A percentile compares a stretch with the other conserved stretches of the same genome.
These are phyloP conservation scores for Flagelloscypha sp. DNA, from an alignment of 768 basidiomycete genomes.

Conservation along the genomic window DNA sequence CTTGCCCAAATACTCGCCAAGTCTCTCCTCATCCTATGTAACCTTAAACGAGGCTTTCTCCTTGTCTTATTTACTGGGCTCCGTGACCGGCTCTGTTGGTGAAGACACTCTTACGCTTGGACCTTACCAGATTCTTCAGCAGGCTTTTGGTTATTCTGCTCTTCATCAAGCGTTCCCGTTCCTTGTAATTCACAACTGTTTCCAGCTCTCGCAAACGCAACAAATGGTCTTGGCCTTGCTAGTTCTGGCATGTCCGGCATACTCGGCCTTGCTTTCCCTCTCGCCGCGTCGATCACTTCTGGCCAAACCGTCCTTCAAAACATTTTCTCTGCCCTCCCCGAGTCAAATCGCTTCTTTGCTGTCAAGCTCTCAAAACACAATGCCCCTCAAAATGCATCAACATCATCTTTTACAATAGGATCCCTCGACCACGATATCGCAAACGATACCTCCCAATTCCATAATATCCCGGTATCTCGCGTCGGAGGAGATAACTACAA, in stretches of 20 bases:
- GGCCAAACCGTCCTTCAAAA: conserved; percentile 42
- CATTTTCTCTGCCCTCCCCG: conserved; percentile 33
- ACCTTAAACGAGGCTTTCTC: conserved; percentile 29
- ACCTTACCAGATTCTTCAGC: conserved; percentile 33
- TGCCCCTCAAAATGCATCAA: conserved; percentile 13
- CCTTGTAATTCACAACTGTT: conserved; percentile 1
- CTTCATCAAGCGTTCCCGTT: not conserved
- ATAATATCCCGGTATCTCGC: conserved; percentile 32
- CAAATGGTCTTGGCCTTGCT: conserved; percentile 34
- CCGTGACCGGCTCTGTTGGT: conserved; percentile 37
- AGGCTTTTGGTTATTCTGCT: conserved; percentile 35
- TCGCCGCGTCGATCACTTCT: conserved; percentile 37
- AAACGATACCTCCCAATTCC: conserved; percentile 23
- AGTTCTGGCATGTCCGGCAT: conserved; percentile 46
- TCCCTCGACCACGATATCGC: conserved; percentile 31
- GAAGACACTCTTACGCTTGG: conserved; percentile 41
- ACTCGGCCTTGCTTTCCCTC: conserved; percentile 44
- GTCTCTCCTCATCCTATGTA: conserved; percentile 20
- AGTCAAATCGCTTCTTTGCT: conserved; percentile 38
- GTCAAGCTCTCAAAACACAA: conserved; percentile 36
- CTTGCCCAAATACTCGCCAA: conserved; percentile 31
- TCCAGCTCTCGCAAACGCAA: conserved; percentile 38
- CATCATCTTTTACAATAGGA: conserved; percentile 47
- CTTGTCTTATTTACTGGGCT: conserved; percentile 42
- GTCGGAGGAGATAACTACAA: conserved; percentile 30